Base-by-base conservation (phyloP, 139 green algal genomes). In the Pseudopediastrum boryanum region DNA sequence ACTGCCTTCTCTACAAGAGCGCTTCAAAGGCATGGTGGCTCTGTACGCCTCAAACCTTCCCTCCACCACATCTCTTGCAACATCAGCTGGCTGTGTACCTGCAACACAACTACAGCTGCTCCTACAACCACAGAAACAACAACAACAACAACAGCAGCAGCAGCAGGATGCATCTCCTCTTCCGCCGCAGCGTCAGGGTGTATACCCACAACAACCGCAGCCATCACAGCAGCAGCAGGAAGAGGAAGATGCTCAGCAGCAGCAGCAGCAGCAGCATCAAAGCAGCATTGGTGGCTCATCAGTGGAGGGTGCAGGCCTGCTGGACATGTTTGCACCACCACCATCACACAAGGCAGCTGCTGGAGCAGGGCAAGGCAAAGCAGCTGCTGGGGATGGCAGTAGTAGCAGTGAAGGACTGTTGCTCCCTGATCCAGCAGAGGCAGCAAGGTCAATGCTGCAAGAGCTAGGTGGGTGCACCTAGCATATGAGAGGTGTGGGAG, bases 21-120 rank as follows among this genome's bases (percentile, higher is more conserved):
- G n/a, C n/a, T n/a, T 88, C 62, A 80, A 85, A 35, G 81, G 82
- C 48, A 77, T 91, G 78, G 27, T 72, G 23, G 79, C 74, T 0
- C 52, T 52, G 19, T 61, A 86, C 4, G 43, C 64, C 16, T 85
- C 79, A 33, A 83, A 77, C 65, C 64, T 29, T 29, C 38, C 35
- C 19, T n/a, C 50, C 16, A 79, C 77, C 3, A 1, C 6, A 0
- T 19, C 61, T 6, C 52, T 88, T 48, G 79, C 75, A 3, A 25
- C 38, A 21, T n/a, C 63, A n/a, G 38, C n/a, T n/a, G n/a, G n/a
- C n/a, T n/a, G n/a, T n/a, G n/a, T n/a, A n/a, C n/a, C n/a, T n/a
- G n/a, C n/a, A n/a, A n/a, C n/a, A n/a, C n/a, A n/a, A n/a, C n/a
- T n/a, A n/a, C n/a, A n/a, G n/a, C n/a, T n/a, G n/a, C n/a, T n/a